Evolutionary conservation across 2,329 filamentous ascomycete genomes (phyloP), one percentile per base, ranked within the genome.

Genomic region (Pestalotiopsis sp.): DNA sequence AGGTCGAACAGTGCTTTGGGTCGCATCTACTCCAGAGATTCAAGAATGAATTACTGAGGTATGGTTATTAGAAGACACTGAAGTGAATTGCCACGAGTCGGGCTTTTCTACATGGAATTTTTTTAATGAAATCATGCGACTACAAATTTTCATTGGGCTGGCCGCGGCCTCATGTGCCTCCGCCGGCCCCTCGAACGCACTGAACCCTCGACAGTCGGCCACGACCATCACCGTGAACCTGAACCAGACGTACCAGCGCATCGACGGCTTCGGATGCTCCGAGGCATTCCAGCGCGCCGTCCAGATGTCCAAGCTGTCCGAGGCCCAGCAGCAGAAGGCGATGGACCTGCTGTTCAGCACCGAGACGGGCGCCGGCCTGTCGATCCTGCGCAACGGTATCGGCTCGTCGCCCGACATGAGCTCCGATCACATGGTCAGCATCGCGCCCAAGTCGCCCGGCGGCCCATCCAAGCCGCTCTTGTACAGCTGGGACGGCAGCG

Each of bases 251-350:
- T 79, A 78, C 69, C 81, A 82, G 71, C 77, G 73, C 1, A 81
- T 81, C 24, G 80, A 82, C 69, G 81, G 81, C 22, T 81, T 81
- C 67, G 81, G 80, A 2, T 79, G 80, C 69, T 77, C 74, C 3
- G 77, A 78, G 40, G 80, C 81, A 9, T 83, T 82, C 71, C 80
- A 82, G 70, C 79, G 81, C 22, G 79, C 80, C 3, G 77, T 79
- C 1, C 58, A 64, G 24, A 60, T 66, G 17, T 61, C 58, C 3
- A 61, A 61, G 35, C 68, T 78, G 22, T 70, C 76, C 39, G 72
- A 76, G 40, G 72, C 71, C 5, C 77, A 77, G 61, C 76, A 76
- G 67, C 72, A 74, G 38, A 71, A 78, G 68, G 73, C 78, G 5
- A 69, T 80, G 30, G 74, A 79, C 57, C 69, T 78, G 9, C 73